phyloP scores from a whole-genome alignment of 768 basidiomycete species.

The Boletus pseudopeckii region DNA sequence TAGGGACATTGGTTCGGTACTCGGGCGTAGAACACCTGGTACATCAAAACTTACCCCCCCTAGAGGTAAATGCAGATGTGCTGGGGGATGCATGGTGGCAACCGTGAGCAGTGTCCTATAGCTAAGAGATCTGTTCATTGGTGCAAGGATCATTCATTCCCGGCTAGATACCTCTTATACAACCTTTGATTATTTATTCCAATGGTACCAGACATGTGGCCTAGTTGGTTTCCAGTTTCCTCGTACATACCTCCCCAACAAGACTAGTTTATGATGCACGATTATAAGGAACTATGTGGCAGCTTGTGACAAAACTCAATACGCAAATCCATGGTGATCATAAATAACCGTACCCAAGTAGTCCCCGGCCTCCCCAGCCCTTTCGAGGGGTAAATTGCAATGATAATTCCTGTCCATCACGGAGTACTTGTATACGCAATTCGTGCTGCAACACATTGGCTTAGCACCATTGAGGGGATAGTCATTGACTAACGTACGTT shows the following conservation, averaged over 20 bases:
- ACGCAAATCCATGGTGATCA: background rate
- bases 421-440: constrained; percentile 55
- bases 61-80: constrained; percentile 52
- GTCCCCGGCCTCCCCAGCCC: constrained; percentile 86
- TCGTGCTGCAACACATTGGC: constrained; percentile 42
- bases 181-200: background rate
- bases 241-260: background rate
- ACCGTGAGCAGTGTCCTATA: background rate
- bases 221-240: background rate
- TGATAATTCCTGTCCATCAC: constrained; percentile 42
- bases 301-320: constrained; percentile 35
- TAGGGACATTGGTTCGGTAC: constrained; percentile 44
- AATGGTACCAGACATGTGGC: background rate
- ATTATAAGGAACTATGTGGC: constrained; percentile 56
- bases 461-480: background rate
- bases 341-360: constrained; percentile 62
- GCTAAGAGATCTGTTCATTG: no score
- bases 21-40: constrained; percentile 52
- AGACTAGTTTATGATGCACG: constrained; percentile 10
- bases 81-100: constrained; percentile 8
- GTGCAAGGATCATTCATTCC: background rate
- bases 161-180: background rate
- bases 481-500: constrained; percentile 49
- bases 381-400: constrained; percentile 64
- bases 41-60: constrained; percentile 18